phyloP scores from a whole-genome alignment of 2,329 filamentous ascomycete species.

The Fusarium napiforme region DNA sequence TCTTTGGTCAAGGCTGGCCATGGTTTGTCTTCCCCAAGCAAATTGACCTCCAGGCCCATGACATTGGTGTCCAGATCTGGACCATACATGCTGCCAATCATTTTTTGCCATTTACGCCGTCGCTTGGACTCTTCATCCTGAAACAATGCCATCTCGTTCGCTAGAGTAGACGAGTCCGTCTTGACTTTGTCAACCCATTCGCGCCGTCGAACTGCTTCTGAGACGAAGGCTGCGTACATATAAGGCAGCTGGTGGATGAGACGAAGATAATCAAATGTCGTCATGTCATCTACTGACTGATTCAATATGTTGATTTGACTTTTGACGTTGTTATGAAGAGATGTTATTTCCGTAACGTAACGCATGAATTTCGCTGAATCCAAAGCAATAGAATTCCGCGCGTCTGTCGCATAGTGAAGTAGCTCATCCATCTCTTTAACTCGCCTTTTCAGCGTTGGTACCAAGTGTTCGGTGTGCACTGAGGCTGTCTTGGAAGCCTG shows the following conservation, averaged over 20 bases:
- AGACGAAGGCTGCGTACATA: conserved; percentile 88
- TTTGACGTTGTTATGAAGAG: conserved; percentile 77
- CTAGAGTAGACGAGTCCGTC: conserved; percentile 84
- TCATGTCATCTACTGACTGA: conserved; percentile 78
- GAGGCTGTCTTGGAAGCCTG: conserved; percentile 73
- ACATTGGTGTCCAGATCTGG: conserved; percentile 75
- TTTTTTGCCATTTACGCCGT: conserved; percentile 89
- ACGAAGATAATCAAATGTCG: conserved; percentile 83
- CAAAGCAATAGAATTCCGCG: conserved; percentile 74
- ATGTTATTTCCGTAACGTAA: conserved; percentile 82
- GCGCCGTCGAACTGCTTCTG: conserved; percentile 84
- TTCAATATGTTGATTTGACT: conserved; percentile 77
- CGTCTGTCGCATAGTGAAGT: conserved; percentile 67
- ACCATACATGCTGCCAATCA: conserved; percentile 79
- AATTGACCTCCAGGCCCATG: conserved; percentile 83
- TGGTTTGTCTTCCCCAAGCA: conserved; percentile 79
- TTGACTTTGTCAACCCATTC: conserved; percentile 95
- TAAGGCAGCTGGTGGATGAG: conserved; percentile 85
- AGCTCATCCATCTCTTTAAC: conserved; percentile 71
- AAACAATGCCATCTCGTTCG: conserved; percentile 91
- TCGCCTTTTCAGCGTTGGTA: conserved; percentile 68
- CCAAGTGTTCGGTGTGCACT: conserved; percentile 70
- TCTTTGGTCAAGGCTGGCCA: conserved; percentile 84
- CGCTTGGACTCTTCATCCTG: conserved; percentile 93
- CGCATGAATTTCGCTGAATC: conserved; percentile 81